These are phyloP conservation scores for Harrya chromipes DNA, from an alignment of 768 basidiomycete species.

Conservation along the genomic window DNA sequence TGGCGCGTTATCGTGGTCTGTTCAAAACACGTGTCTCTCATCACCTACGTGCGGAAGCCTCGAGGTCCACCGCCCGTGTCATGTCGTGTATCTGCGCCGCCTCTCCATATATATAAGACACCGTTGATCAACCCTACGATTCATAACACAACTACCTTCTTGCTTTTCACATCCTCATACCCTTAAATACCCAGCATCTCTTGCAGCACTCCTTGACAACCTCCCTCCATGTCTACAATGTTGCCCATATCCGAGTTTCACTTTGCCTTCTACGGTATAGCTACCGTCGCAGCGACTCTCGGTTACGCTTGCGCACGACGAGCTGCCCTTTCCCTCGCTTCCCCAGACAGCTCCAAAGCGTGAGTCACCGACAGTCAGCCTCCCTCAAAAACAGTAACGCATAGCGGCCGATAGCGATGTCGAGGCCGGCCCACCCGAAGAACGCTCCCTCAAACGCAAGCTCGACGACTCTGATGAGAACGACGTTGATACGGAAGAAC, in stretches of 20 bases:
- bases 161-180: constrained; percentile 10
- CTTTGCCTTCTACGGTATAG: constrained; percentile 53
- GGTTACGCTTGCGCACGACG: constrained; percentile 56
- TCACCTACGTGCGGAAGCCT: constrained; percentile 27
- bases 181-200: constrained; percentile 20
- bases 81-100: constrained; percentile 19
- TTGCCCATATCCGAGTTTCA: constrained; percentile 52
- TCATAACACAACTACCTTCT: no score
- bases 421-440: constrained; percentile 24
- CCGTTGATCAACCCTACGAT: constrained; percentile 22
- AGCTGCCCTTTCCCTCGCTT: constrained; percentile 17
- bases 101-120: constrained; percentile 33
- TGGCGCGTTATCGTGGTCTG: no score
- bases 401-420: constrained; percentile 31
- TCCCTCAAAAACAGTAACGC: constrained; percentile 27
- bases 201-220: not conserved
- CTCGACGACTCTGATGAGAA: constrained; percentile 25
- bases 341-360: constrained; percentile 23
- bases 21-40: constrained; percentile 23
- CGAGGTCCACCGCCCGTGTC: constrained; percentile 22
- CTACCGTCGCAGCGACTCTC: constrained; percentile 57
- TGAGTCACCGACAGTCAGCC: constrained; percentile 31
- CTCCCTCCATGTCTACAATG: constrained; percentile 31
- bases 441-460: constrained; percentile 33
- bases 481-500: constrained; percentile 30